A percentile compares a stretch with the other conserved stretches of the same genome.
These are phyloP conservation scores for Naganishia kalamii DNA, from an alignment of 768 basidiomycete species.

Conservation along the genomic window DNA sequence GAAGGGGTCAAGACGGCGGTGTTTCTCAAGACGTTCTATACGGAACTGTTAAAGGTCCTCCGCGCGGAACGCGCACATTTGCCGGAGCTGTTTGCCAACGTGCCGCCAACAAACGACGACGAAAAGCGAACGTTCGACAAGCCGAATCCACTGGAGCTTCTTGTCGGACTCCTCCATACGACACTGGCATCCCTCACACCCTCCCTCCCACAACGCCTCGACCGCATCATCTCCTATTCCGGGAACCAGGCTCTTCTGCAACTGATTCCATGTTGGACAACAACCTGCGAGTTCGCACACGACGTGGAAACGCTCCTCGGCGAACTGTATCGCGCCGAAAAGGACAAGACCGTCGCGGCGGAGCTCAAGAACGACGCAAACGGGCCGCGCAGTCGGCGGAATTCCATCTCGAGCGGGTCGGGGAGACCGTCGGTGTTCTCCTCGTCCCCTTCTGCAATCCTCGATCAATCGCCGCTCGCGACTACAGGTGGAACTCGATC, in stretches of 20 bases:
- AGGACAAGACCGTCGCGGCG: not conserved
- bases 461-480: slow-evolving; percentile 1
- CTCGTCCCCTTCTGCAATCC: not conserved
- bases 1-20: slow-evolving; percentile 29
- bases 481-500: slow-evolving; percentile 6
- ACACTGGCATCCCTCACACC: slow-evolving; percentile 74
- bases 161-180: slow-evolving; percentile 75
- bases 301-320: slow-evolving; percentile 62
- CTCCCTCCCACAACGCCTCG: slow-evolving; percentile 70
- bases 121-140: not conserved
- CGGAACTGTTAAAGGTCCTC: slow-evolving; percentile 61
- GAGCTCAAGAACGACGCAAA: not conserved
- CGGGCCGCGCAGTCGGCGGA: slow-evolving; percentile 2
- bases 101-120: not conserved
- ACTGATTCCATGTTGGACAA: slow-evolving; percentile 63
- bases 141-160: slow-evolving; percentile 59
- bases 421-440: not conserved
- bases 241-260: slow-evolving; percentile 61
- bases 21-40: slow-evolving; percentile 71
- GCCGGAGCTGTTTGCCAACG: slow-evolving; percentile 2
- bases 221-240: slow-evolving; percentile 61
- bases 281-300: slow-evolving; percentile 76
- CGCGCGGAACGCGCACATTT: slow-evolving; percentile 78
- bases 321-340: slow-evolving; percentile 5
- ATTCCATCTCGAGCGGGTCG: not conserved